Evolutionary conservation across 2,329 filamentous ascomycete species (phyloP), one percentile per base, ranked within the genome.

Genomic region (Aureobasidium sp.): DNA sequence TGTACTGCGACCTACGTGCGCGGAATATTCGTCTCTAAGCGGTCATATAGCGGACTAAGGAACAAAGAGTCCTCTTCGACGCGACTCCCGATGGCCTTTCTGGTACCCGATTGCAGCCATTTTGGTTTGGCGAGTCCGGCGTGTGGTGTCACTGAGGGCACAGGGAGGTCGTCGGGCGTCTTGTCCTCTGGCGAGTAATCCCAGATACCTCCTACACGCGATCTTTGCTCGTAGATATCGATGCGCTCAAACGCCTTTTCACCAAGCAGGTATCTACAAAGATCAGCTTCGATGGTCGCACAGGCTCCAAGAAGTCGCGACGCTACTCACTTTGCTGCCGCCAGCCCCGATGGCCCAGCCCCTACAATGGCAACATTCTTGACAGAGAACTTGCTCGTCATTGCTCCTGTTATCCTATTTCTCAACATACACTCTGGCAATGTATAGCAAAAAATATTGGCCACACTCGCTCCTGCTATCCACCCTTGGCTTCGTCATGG

Each of bases 1-100:
- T 82, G 1, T 81, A 61, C 34, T 21, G 21, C 71, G 70, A 48
- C 57, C 10, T 49, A 59, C 57, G 48, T 55, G 63, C 88, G 84
- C 0, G 91, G 89, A 51, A 97, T 91, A 72, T 97, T 97, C 27
- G 92, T 91, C 69, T 96, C 87, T 16, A 97, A 78, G 29, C 81
- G 77, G 51, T 91, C 85, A 73, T 97, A 97, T 75, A 96, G 84
- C 3, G 92, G 89, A 21, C 89, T 90, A n/a, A 90, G 79, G 69
- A 93, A 96, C 2, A 85, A 73, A 6, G 87, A 82, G 1, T 81
- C 63, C 34, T 72, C 70, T 6, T 65, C 53, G 10, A 44, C 55
- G n/a, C 64, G 51, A 11, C 64, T 53, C 13, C 62, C 45, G 4
- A 64, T 41, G 0, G 60, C 54, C 41, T 63, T 37, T 32, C 63